Base-by-base conservation (phyloP, 805 yeast species). In the Metschnikowia continentalis region DNA sequence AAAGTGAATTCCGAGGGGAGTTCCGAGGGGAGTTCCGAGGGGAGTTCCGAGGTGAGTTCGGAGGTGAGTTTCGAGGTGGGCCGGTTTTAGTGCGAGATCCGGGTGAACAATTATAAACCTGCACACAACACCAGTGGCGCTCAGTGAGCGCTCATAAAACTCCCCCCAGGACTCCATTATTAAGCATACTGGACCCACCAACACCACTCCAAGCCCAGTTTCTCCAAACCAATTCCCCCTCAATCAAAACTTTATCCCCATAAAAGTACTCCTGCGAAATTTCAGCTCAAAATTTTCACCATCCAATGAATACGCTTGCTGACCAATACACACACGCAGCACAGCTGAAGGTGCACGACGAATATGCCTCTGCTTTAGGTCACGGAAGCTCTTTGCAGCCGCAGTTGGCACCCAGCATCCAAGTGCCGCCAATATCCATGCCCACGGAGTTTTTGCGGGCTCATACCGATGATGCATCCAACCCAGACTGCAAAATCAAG, bases 381-480 rank as follows among this genome's bases (percentile, higher is more conserved):
- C 61, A 54, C 15, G 55, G 46, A 5, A 51, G 53, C 23, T 56
- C 51, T 10, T 54, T 54, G 14, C 61, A 61, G 38, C 60, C 73
- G 52, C 66, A 68, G 39, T 64, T 80, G 58, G 79, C 83, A 3
- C 95, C 96, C 30, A 66, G 80, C 17, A 75, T 90, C 54, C 69
- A 83, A 49, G 69, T 90, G 64, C 96, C 97, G 32, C 94, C 94
- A 50, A 85, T 88, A 54, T 81, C 91, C 46, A 83, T 86, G 60
- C 98, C 99, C 32, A 82, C 96, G 6, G 96, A 88, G 49, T 92
- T 92, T 67, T 75, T 94, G 59, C 80, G 98, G 68, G 97, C 97
- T n/a, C 97, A 94, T 70, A 94, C 99, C 6, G 99, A 94, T 70
- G 97, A 94, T 70, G 84, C 90, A 17, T 66, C 83, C 54, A 92